Evolutionary conservation across 345 rosid species (phyloP).

Genomic region (Lumnitzera littorea): DNA sequence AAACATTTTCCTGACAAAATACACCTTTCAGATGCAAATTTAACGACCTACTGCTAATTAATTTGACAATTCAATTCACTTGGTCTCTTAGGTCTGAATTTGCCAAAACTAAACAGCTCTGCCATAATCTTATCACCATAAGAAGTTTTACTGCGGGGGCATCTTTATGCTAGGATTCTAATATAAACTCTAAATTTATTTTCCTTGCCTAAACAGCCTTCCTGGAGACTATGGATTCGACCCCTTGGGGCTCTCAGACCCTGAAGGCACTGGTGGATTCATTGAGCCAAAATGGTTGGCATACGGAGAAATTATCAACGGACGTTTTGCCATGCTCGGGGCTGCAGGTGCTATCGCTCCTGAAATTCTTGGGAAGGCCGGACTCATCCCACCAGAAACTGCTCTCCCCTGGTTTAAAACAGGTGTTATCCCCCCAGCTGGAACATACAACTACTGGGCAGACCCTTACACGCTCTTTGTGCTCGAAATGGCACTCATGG

Average conservation of each 20-base stretch:
- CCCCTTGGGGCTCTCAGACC: constrained; percentile 96
- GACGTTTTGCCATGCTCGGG: constrained; percentile 82
- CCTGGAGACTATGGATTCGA: constrained; percentile 96
- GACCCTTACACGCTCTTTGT: constrained; percentile 84
- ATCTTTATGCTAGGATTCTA: not conserved
- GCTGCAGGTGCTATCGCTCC: constrained; percentile 83
- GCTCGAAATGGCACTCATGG: constrained; percentile 91
- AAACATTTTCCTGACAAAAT: no score
- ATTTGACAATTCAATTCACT: no score
- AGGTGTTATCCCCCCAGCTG: constrained; percentile 96
- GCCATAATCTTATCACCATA: no score
- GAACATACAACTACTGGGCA: constrained; percentile 95
- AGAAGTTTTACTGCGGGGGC: not conserved
- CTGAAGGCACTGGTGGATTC: constrained; percentile 95
- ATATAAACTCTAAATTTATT: not conserved
- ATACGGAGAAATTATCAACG: constrained; percentile 87
- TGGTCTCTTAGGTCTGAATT: no score
- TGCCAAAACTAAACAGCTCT: no score
- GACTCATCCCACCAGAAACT: constrained; percentile 74
- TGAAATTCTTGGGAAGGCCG: constrained; percentile 78
- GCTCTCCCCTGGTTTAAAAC: constrained; percentile 97
- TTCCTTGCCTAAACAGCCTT: constrained; percentile 30
- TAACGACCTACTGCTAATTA: no score
- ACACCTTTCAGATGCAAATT: no score
- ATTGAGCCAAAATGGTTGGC: constrained; percentile 95